Evolutionary conservation across 305 asterid genomes (phyloP).

Genomic region (Fraxinus floribunda): DNA sequence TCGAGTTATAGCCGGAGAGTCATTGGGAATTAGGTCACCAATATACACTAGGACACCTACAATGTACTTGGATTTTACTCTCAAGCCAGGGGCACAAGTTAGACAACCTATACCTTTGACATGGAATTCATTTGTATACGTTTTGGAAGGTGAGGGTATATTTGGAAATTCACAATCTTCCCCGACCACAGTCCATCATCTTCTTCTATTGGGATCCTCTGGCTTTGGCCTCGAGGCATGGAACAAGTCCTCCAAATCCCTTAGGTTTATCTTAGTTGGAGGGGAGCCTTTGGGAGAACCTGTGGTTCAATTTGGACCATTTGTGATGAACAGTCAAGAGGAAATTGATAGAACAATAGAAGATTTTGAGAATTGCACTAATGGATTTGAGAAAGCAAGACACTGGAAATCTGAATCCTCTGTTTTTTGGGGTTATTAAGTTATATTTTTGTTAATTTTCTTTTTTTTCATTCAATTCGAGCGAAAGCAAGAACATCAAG

Average conservation of each 20-base stretch:
- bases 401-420: constrained; percentile 69
- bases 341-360: constrained; percentile 68
- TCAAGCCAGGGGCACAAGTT: constrained; percentile 54
- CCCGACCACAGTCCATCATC: constrained; percentile 47
- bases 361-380: constrained; percentile 61
- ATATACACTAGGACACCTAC: constrained; percentile 78
- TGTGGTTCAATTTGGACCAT: constrained; percentile 77
- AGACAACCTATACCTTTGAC: constrained; percentile 60
- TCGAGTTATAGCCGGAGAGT: constrained; percentile 77
- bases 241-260: constrained; percentile 52
- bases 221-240: constrained; percentile 70
- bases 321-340: constrained; percentile 80
- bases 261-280: constrained; percentile 63
- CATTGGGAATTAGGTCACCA: constrained; percentile 63
- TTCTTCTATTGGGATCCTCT: constrained; percentile 51
- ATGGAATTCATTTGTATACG: constrained; percentile 78
- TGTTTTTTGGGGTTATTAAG: constrained; percentile 26
- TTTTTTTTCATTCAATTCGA: neutral
- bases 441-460: neutral
- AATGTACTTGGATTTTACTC: constrained; percentile 74
- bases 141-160: constrained; percentile 74
- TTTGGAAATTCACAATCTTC: constrained; percentile 48
- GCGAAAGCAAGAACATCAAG: neutral
- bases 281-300: constrained; percentile 88
- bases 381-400: constrained; percentile 88